phyloP scores from a whole-genome alignment of 345 rosid species.

The Syzygium jambos region DNA sequence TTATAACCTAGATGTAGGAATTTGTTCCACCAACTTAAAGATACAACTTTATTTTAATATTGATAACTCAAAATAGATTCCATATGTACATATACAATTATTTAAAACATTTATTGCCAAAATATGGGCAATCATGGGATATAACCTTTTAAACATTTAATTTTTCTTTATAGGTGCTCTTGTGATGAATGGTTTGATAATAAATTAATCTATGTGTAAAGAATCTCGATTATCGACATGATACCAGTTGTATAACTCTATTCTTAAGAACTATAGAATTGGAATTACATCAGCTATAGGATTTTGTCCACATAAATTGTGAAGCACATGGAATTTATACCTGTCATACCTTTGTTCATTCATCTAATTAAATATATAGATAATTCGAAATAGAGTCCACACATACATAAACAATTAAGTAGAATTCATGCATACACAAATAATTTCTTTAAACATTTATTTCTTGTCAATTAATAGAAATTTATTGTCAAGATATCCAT shows the following conservation, averaged over 20 bases:
- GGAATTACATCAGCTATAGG: no score
- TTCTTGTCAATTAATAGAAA: no score
- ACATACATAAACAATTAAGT: not conserved
- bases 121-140: not conserved
- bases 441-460: not conserved
- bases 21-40: no score
- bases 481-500: not conserved
- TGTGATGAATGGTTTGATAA: no score
- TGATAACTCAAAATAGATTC: not conserved
- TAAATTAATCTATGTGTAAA: no score
- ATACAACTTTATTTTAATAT: no score
- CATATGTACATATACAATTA: not conserved
- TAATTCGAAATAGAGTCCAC: not conserved
- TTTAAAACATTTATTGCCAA: not conserved
- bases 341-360: not conserved
- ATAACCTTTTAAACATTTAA: not conserved
- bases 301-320: not conserved
- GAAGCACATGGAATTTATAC: not conserved
- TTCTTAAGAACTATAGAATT: not conserved
- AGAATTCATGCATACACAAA: no score
- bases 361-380: no score
- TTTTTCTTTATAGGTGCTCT: not conserved
- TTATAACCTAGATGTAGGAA: no score
- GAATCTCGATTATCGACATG: not conserved
- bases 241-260: fast-evolving